Base-by-base conservation (phyloP, 2,329 filamentous ascomycete species). In the Trichophyton equinum region DNA sequence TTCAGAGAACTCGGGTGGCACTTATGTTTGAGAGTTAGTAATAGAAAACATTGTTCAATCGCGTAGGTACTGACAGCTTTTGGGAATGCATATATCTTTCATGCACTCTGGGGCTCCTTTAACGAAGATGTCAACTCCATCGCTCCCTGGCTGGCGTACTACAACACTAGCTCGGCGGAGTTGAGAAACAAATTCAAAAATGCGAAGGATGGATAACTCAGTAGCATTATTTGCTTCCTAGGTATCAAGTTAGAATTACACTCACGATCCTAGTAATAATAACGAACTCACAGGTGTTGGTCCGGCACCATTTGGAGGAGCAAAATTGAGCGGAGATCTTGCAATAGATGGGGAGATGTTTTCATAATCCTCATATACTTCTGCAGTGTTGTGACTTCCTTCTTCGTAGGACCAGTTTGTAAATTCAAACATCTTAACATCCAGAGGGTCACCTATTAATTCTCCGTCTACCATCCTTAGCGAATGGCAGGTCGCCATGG, bases 391-490 rank as follows among this genome's bases (percentile, higher is more conserved):
- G 66, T 91, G 85, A 53, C 85, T 85, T 1, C 91, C 90, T 76
- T 99, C 94, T 71, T 96, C 88, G 67, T 89, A 99, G 2, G 84
- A 82, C 94, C 94, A 99, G 4, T 83, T 82, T 0, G 94, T 97
- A 67, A 96, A 99, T 65, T 96, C 87, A 71, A 99, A 99, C 94
- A 99, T 99, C 72, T 97, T 97, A 61, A 96, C 80, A 72, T 99
- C 94, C 1, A 99, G 79, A 3, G 95, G 94, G 69, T 99, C 94
- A 0, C 94, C 94, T 38, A 99, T 81, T 46, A 97, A 82, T 70
- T 96, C 91, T 56, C 84, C 87, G 64, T 97, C 91, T 15, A 99
- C 86, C 9, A 87, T 83, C 55, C 91, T 84, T 7, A 99, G 79
- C 0, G 92, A 95, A 72, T 99, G 94, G 62, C 94, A 99, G 0